Evolutionary conservation across 371 early-diverging fungal genomes (phyloP), one percentile per base, ranked within the genome.

Genomic region (Mucor sp.): DNA sequence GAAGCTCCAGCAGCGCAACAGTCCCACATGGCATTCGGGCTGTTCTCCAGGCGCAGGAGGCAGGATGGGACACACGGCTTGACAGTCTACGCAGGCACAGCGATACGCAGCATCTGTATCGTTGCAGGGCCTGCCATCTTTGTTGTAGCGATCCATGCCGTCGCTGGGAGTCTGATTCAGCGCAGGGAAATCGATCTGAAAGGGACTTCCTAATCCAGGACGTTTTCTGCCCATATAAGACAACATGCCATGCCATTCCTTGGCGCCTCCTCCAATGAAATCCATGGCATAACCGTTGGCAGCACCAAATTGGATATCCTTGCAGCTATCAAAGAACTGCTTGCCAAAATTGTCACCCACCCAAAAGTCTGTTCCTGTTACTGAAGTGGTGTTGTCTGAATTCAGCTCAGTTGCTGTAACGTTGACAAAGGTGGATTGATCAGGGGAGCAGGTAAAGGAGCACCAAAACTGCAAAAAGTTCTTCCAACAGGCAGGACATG

Each of bases 401-500:
- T 78, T 66, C 2, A 71, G 71, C n/a, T 53, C 60, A 14, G 30
- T 37, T 8, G 56, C 21, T 4, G 89, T 92, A 25, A 91, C 80
- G 28, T 92, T 89, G 50, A 93, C 80, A 76, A 92, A 91, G 0
- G 85, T 86, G 0, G 90, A 87, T 67, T 93, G 92, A 62, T 89
- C 68, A 17, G 89, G 89, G 3, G 89, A 89, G 61, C 92, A 91
- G 2, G 91, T 90, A 60, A 92, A 91, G 0, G 85, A 74, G 53
- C 93, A 93, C 76, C 88, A 93, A 68, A 93, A 91, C 66, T 80
- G 76, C 55, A 85, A 67, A 61, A 93, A 90, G 63, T 93, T 93
- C 30, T 81, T 75, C 90, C 89, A 92, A 70, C 93, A 93, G 5
- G 93, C 93, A 17, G 93, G 93, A 67, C 93, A 93, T 5, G 89